Evolutionary conservation across 805 yeast genomes (phyloP), one percentile per base, ranked within the genome.

Genomic region (Candida ovalis): DNA sequence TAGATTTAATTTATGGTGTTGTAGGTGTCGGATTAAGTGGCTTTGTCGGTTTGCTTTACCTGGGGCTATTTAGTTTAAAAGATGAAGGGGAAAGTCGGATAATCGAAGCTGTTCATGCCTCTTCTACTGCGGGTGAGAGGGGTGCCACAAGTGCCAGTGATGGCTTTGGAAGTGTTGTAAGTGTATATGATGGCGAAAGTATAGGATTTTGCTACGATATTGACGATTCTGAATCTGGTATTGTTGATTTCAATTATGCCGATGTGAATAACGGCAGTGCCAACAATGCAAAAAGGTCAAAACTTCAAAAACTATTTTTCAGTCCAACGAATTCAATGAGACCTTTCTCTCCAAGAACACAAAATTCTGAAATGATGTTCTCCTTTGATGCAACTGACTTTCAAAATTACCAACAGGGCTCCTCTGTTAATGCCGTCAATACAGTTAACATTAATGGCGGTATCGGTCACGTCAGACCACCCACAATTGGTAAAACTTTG

Each of bases 321-420:
- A 32, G 25, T 22, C 37, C 45, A 8, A 32, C 32, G 3, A 27
- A 23, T 10, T n/a, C 37, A n/a, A 2, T 13, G 19, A 42, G 17
- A 24, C 33, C 24, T 5, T 33, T 43, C 9, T 43, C 46, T 13
- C 47, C 48, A 17, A 36, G 36, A 13, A 36, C 52, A 27, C 39
- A 27, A 8, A 28, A 18, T 13, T 32, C 50, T 8, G 51, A 52
- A 13, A 44, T 49, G 37, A 23, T 54, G 44, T 44, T 48, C 33
- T 22, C 53, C 1, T 41, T 43, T 18, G 49, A 45, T 23, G 12
- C 42, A n/a, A 21, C 12, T 19, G 43, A 43, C 10, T 37, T 27
- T 19, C 40, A 32, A 15, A 33, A 40, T 21, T 15, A 30, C 15
- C 35, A 30, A 30, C 35, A 30, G 15, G 35, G n/a, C 28, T 25